Conservation (phyloP, 257 asterid genomes). For the Lavandula angustifolia region DNA sequence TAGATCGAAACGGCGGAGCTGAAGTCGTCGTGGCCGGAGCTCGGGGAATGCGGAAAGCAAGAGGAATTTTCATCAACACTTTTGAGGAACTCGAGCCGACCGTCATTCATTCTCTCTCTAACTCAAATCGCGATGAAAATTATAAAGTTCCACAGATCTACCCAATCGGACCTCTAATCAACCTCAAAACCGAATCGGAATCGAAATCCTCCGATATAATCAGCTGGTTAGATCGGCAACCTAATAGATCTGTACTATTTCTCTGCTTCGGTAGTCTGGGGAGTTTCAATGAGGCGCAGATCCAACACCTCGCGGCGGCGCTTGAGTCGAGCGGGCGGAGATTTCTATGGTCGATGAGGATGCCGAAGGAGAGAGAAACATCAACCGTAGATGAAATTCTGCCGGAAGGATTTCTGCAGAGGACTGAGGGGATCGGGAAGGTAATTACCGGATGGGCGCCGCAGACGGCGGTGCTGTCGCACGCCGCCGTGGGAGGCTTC, state of each 20-base stretch:
- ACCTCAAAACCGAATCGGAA: neutral
- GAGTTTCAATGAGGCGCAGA: slow-evolving; percentile 42
- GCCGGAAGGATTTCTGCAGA: slow-evolving; percentile 42
- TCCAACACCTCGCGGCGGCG: slow-evolving; percentile 50
- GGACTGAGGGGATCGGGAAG: slow-evolving; percentile 35
- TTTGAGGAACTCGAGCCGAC: slow-evolving; percentile 45
- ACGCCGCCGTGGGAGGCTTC: slow-evolving; percentile 43
- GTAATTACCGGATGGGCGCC: slow-evolving; percentile 54
- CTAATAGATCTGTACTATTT: slow-evolving; percentile 42
- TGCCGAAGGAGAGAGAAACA: slow-evolving; percentile 2
- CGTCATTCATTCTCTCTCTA: slow-evolving; percentile 32
- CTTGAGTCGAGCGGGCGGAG: slow-evolving; percentile 45
- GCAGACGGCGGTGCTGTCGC: slow-evolving; percentile 45
- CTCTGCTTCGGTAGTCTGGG: slow-evolving; percentile 62
- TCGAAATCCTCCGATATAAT: neutral
- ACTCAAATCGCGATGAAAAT: neutral
- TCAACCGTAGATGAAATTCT: slow-evolving; percentile 18
- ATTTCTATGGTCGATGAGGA: slow-evolving; percentile 51
- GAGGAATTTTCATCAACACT: slow-evolving; percentile 49
- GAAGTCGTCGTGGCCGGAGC: neutral
- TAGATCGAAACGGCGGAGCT: slow-evolving; percentile 5
- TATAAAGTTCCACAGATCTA: slow-evolving; percentile 33
- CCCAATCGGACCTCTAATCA: slow-evolving; percentile 48
- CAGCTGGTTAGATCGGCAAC: slow-evolving; percentile 44
- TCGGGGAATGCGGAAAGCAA: slow-evolving; percentile 19